Conservation (phyloP, 1,139 yeast species). For the Lodderomyces orthopsilosis region DNA sequence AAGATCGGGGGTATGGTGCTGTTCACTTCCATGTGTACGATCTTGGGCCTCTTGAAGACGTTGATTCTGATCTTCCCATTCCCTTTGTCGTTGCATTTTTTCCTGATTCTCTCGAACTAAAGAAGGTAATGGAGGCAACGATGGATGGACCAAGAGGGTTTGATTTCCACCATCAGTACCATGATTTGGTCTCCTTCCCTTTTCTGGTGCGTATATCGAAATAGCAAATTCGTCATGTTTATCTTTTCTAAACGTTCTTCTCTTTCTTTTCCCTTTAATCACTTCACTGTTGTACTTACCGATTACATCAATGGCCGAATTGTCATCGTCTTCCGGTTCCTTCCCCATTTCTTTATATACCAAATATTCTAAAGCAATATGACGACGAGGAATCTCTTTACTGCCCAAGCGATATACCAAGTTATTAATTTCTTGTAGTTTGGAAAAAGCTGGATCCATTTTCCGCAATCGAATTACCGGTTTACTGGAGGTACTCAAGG, state of each 20-base stretch:
- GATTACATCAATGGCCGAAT: background rate
- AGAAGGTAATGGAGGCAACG: background rate
- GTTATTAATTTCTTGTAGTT: slow-evolving; percentile 18
- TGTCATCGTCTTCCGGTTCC: slow-evolving; percentile 3
- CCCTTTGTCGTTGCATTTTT: background rate
- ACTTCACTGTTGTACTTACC: background rate
- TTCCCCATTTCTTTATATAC: slow-evolving; percentile 15
- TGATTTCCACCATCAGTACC: background rate
- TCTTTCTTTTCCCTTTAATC: slow-evolving; percentile 1
- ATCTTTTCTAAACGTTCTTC: background rate
- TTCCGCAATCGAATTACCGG: slow-evolving; percentile 18
- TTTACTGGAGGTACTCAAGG: slow-evolving; percentile 14
- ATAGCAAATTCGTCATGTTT: background rate
- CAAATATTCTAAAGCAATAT: slow-evolving; percentile 17
- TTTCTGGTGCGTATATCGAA: background rate
- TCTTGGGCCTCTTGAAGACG: background rate
- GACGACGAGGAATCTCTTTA: slow-evolving; percentile 17
- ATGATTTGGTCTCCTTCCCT: background rate
- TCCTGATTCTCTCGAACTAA: background rate
- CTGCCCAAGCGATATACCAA: slow-evolving; percentile 17
- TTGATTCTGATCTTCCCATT: background rate
- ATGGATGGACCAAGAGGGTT: background rate
- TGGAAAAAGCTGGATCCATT: slow-evolving; percentile 19
- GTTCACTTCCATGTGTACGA: background rate
- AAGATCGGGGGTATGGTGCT: background rate